Evolutionary conservation across 2,329 filamentous ascomycete species (phyloP).

Genomic region (Aureobasidium sp.): DNA sequence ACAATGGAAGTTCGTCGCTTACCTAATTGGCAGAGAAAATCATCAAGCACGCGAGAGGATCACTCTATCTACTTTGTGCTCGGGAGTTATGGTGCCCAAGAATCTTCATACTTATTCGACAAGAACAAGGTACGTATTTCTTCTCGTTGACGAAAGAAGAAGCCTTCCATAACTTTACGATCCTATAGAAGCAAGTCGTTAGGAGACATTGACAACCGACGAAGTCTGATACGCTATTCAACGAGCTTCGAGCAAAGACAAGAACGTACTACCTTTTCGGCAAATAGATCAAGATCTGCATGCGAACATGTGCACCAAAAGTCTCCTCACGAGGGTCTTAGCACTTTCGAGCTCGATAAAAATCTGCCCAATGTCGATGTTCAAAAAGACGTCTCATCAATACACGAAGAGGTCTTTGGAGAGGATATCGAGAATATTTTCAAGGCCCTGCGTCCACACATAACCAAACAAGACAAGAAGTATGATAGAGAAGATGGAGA

Average conservation of each 20-base stretch:
- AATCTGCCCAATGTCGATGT: not conserved
- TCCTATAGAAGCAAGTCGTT: not conserved
- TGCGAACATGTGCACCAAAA: not conserved
- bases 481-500: not conserved
- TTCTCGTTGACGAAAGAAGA: not conserved
- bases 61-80: not conserved
- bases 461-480: not conserved
- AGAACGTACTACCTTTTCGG: not conserved
- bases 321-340: not conserved
- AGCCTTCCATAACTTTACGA: not conserved
- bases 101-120: not conserved
- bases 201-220: not conserved
- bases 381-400: not conserved
- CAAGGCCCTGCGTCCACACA: not conserved
- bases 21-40: not conserved
- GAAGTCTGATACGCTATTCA: not conserved
- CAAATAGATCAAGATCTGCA: not conserved
- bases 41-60: not conserved
- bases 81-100: not conserved
- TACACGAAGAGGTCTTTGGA: too few relatives aligned
- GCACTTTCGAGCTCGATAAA: not conserved
- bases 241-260: not conserved
- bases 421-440: not conserved
- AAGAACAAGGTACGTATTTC: not conserved
- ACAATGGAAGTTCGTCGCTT: not conserved